These are phyloP conservation scores for Pseudomassariella vexata DNA, from an alignment of 2,329 filamentous ascomycete genomes.

Conservation along the genomic window DNA sequence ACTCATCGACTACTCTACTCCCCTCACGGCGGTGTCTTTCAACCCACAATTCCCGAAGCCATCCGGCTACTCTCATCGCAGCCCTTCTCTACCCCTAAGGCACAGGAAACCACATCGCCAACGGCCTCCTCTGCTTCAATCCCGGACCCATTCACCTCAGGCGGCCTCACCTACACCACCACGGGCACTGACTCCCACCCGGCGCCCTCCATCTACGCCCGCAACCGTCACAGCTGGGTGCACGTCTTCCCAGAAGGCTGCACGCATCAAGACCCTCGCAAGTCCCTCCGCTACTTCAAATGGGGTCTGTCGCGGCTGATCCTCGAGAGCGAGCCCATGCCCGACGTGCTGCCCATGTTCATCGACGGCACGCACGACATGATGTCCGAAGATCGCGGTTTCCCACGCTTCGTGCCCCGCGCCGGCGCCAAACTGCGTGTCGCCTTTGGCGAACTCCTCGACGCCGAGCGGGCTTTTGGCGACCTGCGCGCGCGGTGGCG, in stretches of 20 bases:
- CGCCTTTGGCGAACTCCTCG: constrained; percentile 73
- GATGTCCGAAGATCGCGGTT: constrained; percentile 79
- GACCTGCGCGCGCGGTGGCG: constrained; percentile 72
- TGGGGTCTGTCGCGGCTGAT: constrained; percentile 93
- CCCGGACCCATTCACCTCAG: constrained; percentile 48
- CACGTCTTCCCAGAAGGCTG: constrained; percentile 96
- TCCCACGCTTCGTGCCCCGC: constrained; percentile 76
- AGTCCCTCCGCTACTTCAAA: constrained; percentile 92
- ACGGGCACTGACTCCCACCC: constrained; percentile 60
- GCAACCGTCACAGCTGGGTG: constrained; percentile 74
- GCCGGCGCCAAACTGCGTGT: constrained; percentile 64
- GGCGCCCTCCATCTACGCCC: constrained; percentile 65
- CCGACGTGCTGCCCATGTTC: constrained; percentile 89
- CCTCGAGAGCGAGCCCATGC: constrained; percentile 79
- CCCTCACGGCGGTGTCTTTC: constrained; percentile 75
- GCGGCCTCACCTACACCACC: constrained; percentile 54
- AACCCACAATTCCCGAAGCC: constrained; percentile 81
- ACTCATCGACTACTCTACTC: constrained; percentile 80
- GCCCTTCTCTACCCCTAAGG: constrained; percentile 32
- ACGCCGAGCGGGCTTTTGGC: constrained; percentile 70
- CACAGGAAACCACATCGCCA: too few species aligned
- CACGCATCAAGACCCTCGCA: constrained; percentile 78
- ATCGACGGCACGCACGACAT: constrained; percentile 83
- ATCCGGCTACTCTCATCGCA: constrained; percentile 71
- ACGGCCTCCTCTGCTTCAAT: constrained; percentile 13